Evolutionary conservation across 73 alveolate species (phyloP), one percentile per base, ranked within the genome.

Genomic region (Paramecium caudatum): DNA sequence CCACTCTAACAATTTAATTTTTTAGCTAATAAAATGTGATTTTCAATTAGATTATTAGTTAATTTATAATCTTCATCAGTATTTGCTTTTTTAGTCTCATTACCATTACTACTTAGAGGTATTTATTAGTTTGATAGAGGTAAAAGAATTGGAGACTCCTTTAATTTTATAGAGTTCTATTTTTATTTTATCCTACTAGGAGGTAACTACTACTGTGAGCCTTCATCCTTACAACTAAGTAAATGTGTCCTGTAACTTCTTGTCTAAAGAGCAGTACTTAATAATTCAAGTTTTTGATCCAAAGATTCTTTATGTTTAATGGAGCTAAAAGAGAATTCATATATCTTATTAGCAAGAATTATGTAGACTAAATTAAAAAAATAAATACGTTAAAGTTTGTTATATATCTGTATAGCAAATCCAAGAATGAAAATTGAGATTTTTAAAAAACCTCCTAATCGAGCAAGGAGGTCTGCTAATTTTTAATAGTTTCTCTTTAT

Each of bases 1-100:
- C 83, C 83, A 65, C 55, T 65, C 34, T 1, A 33, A 30, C 83
- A 65, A n/a, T 65, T 65, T 12, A 65, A 65, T 65, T 65, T 65
- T n/a, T 33, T 65, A n/a, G 83, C 83, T 33, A 65, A 33, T 25
- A 27, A 49, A 2, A 10, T 65, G 34, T 65, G 83, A 13, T 65
- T 36, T 25, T 65, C 49, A 33, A 65, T 33, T n/a, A 65, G 16
- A 65, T 65, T 36, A 25, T 36, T 12, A 25, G 83, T 17, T 25
- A 33, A 17, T 13, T 32, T 15, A 34, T 30, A 33, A 32, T 65
- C 83, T 15, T 65, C 83, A 4, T 33, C 49, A 36, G 47, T 65
- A 0, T 32, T 65, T 25, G 39, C 39, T 33, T 36, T 17, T 9
- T 65, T 65, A 10, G 19, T 65, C 16, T 65, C 39, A 3, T 30